Evolutionary conservation across 805 yeast genomes (phyloP).

Genomic region (Wickerhamomyces subpelliculosus): DNA sequence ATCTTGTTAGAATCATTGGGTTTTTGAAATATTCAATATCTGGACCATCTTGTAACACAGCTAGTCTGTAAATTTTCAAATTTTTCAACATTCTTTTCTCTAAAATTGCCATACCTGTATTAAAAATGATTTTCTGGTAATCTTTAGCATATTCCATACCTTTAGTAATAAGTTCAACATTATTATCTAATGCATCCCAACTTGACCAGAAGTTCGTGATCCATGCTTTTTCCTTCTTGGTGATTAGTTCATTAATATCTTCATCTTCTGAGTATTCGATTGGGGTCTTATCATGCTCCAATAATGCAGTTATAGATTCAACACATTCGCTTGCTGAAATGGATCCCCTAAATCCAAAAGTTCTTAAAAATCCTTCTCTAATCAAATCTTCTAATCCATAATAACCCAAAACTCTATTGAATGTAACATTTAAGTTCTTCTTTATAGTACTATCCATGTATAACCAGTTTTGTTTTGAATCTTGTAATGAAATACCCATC

Average conservation of each 20-base stretch:
- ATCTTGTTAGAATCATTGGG: conserved; percentile 75
- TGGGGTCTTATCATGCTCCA: conserved; percentile 55
- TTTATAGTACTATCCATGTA: conserved; percentile 81
- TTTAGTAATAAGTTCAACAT: conserved; percentile 45
- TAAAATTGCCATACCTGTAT: conserved; percentile 83
- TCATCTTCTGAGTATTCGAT: conserved; percentile 21
- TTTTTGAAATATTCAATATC: conserved; percentile 72
- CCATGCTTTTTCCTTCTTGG: conserved; percentile 56
- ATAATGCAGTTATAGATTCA: conserved; percentile 76
- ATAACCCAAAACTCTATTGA: conserved; percentile 59
- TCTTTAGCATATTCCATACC: conserved; percentile 83
- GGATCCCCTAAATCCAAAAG: conserved; percentile 82
- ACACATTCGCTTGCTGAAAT: conserved; percentile 90
- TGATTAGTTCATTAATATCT: conserved; percentile 27
- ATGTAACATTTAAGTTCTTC: conserved; percentile 59
- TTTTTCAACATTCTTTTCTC: conserved; percentile 78
- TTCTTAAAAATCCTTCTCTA: conserved; percentile 79
- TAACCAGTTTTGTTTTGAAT: conserved; percentile 89
- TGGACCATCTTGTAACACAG: conserved; percentile 86
- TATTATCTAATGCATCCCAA: conserved; percentile 53
- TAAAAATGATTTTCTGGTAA: conserved; percentile 76
- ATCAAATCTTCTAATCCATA: conserved; percentile 81
- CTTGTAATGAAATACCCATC: conserved; percentile 87
- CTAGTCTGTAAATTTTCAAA: conserved; percentile 72
- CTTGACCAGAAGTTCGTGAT: conserved; percentile 65